Conservation (phyloP, 1,284 basidiomycete species). For the Ceratobasidium sp. region DNA sequence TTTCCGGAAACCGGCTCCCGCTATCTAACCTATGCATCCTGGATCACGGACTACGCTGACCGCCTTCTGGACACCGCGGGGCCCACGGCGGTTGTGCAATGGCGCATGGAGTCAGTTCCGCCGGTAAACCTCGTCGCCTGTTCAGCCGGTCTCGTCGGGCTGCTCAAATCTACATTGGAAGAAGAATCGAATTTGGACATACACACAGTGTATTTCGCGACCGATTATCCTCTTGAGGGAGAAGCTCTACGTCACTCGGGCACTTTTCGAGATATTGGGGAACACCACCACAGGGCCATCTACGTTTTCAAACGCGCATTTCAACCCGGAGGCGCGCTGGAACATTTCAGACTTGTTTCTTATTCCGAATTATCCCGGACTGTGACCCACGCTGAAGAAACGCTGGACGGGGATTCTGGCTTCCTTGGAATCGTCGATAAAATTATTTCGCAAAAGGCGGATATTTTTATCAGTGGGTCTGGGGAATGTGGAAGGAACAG, state of each 20-base stretch:
- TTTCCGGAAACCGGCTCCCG: neutral
- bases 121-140: slow-evolving; percentile 6
- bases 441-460: slow-evolving; percentile 25
- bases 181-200: neutral
- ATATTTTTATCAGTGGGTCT: slow-evolving; percentile 32
- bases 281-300: slow-evolving; percentile 34
- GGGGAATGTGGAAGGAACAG: slow-evolving; percentile 22
- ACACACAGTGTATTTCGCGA: slow-evolving; percentile 32
- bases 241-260: neutral
- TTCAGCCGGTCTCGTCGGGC: neutral
- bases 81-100: slow-evolving; percentile 18
- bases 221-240: slow-evolving; percentile 30
- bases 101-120: slow-evolving; percentile 38
- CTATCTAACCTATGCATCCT: neutral
- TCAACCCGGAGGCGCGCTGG: slow-evolving; percentile 25
- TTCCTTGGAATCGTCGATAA: slow-evolving; percentile 34
- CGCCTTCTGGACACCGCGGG: slow-evolving; percentile 6
- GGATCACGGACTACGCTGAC: slow-evolving; percentile 6
- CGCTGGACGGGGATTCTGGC: slow-evolving; percentile 14
- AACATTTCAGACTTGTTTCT: slow-evolving; percentile 8
- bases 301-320: slow-evolving; percentile 23
- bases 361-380: neutral
- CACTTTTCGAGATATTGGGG: slow-evolving; percentile 27
- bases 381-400: neutral
- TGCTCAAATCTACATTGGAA: neutral